phyloP scores from a whole-genome alignment of 2,329 filamentous ascomycete genomes.

The Myriangium duriaei region DNA sequence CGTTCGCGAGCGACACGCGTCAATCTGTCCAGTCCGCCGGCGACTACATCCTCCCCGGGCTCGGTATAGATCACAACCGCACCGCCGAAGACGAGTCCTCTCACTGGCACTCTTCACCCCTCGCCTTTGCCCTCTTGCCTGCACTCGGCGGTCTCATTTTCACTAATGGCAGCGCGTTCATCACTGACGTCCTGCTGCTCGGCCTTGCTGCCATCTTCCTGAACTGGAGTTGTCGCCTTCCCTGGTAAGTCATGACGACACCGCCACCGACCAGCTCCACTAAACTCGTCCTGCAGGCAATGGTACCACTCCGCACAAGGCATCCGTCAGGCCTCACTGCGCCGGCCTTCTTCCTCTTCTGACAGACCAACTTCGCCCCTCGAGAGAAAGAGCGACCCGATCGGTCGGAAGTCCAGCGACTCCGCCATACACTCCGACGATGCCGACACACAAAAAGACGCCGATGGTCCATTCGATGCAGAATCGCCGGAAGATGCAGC shows the following conservation, averaged over 20 bases:
- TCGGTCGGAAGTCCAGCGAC: constrained; percentile 12
- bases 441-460: constrained; percentile 6
- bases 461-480: constrained; percentile 10
- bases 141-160: constrained; percentile 78
- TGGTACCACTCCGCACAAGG: constrained; percentile 41
- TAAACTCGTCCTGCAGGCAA: constrained; percentile 27
- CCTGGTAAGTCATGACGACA: constrained; percentile 50
- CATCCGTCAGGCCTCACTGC: constrained; percentile 11
- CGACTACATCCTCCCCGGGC: constrained; percentile 50
- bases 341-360: not conserved
- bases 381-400: constrained; percentile 14
- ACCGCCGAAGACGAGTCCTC: constrained; percentile 41
- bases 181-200: constrained; percentile 75
- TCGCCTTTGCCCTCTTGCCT: constrained; percentile 73
- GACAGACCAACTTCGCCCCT: constrained; percentile 9
- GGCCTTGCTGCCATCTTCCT: constrained; percentile 72
- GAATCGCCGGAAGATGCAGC: constrained; percentile 28
- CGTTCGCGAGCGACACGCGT: constrained; percentile 61
- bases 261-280: not conserved
- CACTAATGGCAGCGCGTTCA: constrained; percentile 66
- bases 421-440: constrained; percentile 3
- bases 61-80: constrained; percentile 14
- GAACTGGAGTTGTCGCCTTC: constrained; percentile 82
- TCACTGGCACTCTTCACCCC: constrained; percentile 65
- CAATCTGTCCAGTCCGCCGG: constrained; percentile 54